A percentile compares a stretch with the other conserved stretches of the same genome.
Evolutionary conservation across 176 grass and related monocot species (phyloP).

Genomic region (Canna indica): DNA sequence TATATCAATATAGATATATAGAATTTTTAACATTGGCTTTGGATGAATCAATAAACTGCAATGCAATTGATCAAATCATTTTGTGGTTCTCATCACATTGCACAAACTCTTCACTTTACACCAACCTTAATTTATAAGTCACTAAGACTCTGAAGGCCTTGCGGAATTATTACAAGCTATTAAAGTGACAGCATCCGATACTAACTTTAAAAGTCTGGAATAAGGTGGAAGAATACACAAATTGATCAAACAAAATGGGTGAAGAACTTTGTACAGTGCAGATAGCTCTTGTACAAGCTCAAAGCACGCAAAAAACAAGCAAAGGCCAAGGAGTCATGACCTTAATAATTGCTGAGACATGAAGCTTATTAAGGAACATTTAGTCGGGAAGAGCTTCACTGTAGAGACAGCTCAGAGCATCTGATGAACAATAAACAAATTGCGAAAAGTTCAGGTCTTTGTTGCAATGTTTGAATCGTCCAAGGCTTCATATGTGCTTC

Average conservation of each 20-base stretch:
- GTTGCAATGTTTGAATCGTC: too few species aligned
- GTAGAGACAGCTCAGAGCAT: neutral
- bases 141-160: too few species aligned
- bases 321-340: slow-evolving; percentile 1
- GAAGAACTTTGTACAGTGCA: neutral
- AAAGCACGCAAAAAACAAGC: neutral
- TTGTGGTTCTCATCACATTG: neutral
- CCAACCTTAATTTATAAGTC: neutral
- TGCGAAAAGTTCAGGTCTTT: too few species aligned
- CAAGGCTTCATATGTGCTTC: neutral
- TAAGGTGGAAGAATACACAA: neutral
- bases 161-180: neutral
- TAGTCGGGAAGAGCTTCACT: neutral
- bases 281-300: neutral
- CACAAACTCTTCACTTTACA: neutral
- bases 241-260: neutral
- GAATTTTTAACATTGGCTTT: neutral
- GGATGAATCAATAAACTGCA: neutral
- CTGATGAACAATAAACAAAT: neutral
- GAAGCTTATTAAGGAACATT: neutral
- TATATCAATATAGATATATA: neutral
- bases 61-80: neutral
- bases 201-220: neutral
- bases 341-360: neutral
- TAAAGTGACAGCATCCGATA: neutral